Percentiles rank a stretch among this genome's conserved stretches.
Evolutionary conservation across 768 basidiomycete species (phyloP).

Genomic region (Lanmaoa rubissima): DNA sequence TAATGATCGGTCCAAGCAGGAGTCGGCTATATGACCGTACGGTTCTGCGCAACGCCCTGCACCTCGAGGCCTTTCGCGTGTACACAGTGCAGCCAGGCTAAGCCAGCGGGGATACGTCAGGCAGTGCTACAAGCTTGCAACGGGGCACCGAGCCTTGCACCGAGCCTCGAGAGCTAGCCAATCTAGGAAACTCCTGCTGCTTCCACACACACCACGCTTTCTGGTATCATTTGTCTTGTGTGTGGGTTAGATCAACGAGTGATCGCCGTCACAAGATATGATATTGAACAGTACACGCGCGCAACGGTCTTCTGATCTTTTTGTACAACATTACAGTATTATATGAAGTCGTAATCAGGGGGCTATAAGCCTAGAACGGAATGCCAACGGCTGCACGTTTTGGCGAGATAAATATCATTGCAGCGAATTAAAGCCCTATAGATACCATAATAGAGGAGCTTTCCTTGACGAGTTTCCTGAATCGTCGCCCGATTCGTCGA

Average conservation of each 20-base stretch:
- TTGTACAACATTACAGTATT: background rate
- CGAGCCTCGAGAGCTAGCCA: background rate
- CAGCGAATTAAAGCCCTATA: conserved; percentile 18
- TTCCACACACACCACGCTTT: background rate
- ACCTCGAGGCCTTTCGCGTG: conserved; percentile 29
- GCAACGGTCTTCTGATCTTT: background rate
- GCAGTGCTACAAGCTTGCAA: conserved; percentile 13
- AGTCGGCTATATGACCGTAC: conserved; percentile 15
- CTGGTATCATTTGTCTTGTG: background rate
- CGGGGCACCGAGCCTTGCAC: background rate
- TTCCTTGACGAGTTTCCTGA: conserved; percentile 44
- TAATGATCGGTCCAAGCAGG: conserved; percentile 10
- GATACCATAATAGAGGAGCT: conserved; percentile 19
- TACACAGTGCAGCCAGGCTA: conserved; percentile 15
- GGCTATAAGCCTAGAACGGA: background rate
- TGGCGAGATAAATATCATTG: background rate
- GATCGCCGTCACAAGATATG: background rate
- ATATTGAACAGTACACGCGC: background rate
- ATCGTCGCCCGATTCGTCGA: conserved; percentile 42
- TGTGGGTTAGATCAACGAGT: background rate
- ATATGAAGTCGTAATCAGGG: background rate
- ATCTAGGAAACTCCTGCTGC: background rate
- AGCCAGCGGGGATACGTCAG: conserved; percentile 14
- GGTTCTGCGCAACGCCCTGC: conserved; percentile 13
- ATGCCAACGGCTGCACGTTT: background rate